Conservation (phyloP, 1,284 basidiomycete genomes). For the Apiotrichum siamense region DNA sequence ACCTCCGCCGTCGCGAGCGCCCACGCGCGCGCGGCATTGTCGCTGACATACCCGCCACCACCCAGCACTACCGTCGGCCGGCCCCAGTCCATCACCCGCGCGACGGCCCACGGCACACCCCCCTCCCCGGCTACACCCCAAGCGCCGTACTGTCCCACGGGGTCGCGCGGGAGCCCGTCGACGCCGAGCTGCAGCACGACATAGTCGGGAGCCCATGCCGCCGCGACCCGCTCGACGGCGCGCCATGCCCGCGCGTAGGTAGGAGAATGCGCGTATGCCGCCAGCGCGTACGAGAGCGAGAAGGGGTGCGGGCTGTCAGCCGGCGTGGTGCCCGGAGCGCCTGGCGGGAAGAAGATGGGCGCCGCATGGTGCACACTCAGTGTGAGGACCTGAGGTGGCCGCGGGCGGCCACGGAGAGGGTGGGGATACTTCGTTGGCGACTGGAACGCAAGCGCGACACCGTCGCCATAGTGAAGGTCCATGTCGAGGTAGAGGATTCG, state of each 20-base stretch:
- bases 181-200: conserved; percentile 78
- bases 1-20: conserved; percentile 68
- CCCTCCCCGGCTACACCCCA: conserved; percentile 63
- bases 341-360: conserved; percentile 72
- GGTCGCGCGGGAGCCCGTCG: conserved; percentile 79
- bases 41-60: conserved; percentile 70
- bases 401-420: conserved; percentile 32
- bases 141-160: conserved; percentile 61
- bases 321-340: conserved; percentile 43
- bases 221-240: conserved; percentile 57
- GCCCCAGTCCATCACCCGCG: conserved; percentile 59
- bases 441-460: conserved; percentile 70
- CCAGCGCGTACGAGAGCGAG: conserved; percentile 68
- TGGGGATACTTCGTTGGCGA: conserved; percentile 22
- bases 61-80: conserved; percentile 49
- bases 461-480: conserved; percentile 81
- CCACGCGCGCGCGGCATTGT: conserved; percentile 80
- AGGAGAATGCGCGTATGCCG: conserved; percentile 57
- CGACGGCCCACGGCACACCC: conserved; percentile 64
- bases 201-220: conserved; percentile 67
- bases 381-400: conserved; percentile 56
- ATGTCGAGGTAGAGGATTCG: conserved; percentile 84
- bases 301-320: conserved; percentile 58
- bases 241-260: conserved; percentile 63
- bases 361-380: conserved; percentile 76